Evolutionary conservation across 2,329 filamentous ascomycete genomes (phyloP), one percentile per base, ranked within the genome.

Genomic region (Plenodomus lindquistii): DNA sequence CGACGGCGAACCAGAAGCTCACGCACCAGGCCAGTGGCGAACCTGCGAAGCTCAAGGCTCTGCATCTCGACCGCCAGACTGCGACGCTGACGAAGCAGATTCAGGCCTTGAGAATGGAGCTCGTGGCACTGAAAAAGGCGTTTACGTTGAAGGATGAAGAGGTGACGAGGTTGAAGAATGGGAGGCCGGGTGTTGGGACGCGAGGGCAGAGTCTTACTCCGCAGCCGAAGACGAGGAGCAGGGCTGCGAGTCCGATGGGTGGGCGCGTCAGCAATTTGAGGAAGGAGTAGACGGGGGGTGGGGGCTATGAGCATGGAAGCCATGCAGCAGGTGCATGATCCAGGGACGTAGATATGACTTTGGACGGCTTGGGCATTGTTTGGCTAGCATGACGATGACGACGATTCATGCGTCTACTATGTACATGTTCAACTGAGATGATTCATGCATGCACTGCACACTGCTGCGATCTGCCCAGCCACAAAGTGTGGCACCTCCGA

Each of bases 201-300:
- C 46, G 69, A 3, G 66, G 51, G 6, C 55, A 59, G 16, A 70
- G 66, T 46, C 59, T 58, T 6, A 68, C 67, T 16, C 62, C 68
- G 0, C 59, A 63, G 22, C 65, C 66, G 6, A 63, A 61, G 29
- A 52, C 58, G 1, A 56, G 61, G 9, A 60, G 54, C 22, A 56
- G 69, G 31, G 69, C 65, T 13, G 62, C 52, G 6, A 70, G 67
- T 57, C 69, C 68, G 6, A 22, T 52, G 27, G 54, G 59, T 2
- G 57, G 63, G 17, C 47, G 62, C 5, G 13, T 67, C 19, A 52
- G 51, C 20, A 60, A 59, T 46, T 46, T 69, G 51, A 55, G 65
- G 38, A 69, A 68, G 16, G 18, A 37, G 27, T 31, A 31, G 11
- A 5, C 6, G 5, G 11, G 6, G 27, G 27, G 9, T 7, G 10